A percentile compares a stretch with the other conserved stretches of the same genome.
These are phyloP conservation scores for Diversispora eburnea DNA, from an alignment of 192 early-diverging fungal species.

Conservation along the genomic window DNA sequence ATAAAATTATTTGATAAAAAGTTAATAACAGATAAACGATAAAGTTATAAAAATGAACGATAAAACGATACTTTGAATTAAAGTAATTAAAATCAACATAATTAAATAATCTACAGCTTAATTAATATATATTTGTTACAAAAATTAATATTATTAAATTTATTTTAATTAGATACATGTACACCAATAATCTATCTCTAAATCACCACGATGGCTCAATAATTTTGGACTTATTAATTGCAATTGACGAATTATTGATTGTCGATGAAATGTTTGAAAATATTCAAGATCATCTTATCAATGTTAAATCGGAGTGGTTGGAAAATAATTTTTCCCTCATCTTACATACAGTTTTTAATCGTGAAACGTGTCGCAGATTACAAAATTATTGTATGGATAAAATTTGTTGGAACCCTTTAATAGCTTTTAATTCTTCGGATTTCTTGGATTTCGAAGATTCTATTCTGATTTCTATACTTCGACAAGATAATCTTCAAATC, in stretches of 20 bases:
- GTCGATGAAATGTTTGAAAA: not conserved
- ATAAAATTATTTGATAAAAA: too few species aligned
- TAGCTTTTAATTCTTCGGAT: not conserved
- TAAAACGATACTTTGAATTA: too few species aligned
- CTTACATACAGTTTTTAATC: constrained; percentile 10
- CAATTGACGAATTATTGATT: constrained; percentile 22
- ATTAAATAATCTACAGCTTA: too few species aligned
- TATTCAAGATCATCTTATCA: constrained; percentile 22
- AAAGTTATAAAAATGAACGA: too few species aligned
- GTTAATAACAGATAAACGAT: too few species aligned
- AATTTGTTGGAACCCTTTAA: not conserved
- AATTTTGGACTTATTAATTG: constrained; percentile 17
- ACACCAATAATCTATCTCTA: not conserved
- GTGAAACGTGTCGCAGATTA: not conserved
- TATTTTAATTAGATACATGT: constrained; percentile 1
- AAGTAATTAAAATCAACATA: too few species aligned
- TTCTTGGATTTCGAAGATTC: constrained; percentile 5
- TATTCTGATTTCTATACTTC: not conserved
- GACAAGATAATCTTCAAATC: constrained; percentile 16
- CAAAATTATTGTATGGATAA: not conserved
- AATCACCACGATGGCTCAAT: constrained; percentile 5
- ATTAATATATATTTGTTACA: not conserved
- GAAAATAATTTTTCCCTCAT: constrained; percentile 13
- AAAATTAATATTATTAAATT: not conserved
- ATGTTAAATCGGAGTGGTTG: constrained; percentile 11